phyloP scores from a whole-genome alignment of 306 rosid species.

The Urtica urens region DNA sequence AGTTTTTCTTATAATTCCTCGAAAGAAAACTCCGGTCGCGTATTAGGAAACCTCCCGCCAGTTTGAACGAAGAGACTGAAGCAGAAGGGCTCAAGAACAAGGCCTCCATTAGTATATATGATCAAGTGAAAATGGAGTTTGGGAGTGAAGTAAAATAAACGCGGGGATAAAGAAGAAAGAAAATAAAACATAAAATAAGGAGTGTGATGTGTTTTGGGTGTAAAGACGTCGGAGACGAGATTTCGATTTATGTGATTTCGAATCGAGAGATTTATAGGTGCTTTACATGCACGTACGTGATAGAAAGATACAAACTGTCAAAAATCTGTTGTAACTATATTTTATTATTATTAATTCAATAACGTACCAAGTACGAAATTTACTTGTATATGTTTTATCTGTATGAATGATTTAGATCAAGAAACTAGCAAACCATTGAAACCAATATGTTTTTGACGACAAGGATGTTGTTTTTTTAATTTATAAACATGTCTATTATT shows the following conservation, averaged over 20 bases:
- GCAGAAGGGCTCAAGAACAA: conserved; percentile 39
- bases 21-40: conserved; percentile 13
- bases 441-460: no score
- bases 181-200: conserved; percentile 11
- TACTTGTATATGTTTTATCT: no score
- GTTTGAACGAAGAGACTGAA: conserved; percentile 23
- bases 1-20: conserved; percentile 26
- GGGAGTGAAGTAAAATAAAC: conserved; percentile 1
- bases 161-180: conserved; percentile 4
- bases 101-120: conserved; percentile 53
- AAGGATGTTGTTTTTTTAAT: no score
- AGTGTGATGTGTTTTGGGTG: conserved; percentile 29
- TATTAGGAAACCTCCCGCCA: conserved; percentile 12
- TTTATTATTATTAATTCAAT: no score
- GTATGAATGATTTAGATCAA: no score
- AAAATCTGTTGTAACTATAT: no score
- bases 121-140: no score
- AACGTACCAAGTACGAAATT: no score
- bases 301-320: no score
- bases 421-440: no score
- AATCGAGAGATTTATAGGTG: conserved; percentile 15
- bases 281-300: conserved; percentile 14
- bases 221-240: conserved; percentile 50
- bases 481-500: no score
- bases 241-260: conserved; percentile 47